Evolutionary conservation across 192 early-diverging fungal species (phyloP).

Genomic region (Coemansia umbellata): DNA sequence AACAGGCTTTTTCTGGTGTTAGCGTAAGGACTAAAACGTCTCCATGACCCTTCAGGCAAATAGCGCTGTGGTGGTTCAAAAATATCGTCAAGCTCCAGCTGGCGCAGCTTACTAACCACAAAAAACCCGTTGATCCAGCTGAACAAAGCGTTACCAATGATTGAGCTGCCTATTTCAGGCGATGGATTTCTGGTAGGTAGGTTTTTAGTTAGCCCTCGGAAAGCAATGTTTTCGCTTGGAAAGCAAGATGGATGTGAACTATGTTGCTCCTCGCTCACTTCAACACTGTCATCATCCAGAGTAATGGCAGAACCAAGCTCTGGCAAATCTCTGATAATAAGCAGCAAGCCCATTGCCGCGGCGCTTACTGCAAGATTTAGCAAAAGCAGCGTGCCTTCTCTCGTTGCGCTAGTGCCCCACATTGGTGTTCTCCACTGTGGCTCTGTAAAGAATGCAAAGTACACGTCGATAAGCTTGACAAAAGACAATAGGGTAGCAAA

Average conservation of each 20-base stretch:
- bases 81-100: slow-evolving; percentile 20
- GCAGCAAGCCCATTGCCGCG: slow-evolving; percentile 4
- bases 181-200: not conserved
- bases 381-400: not conserved
- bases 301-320: not conserved
- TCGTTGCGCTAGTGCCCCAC: not conserved
- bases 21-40: slow-evolving; percentile 4
- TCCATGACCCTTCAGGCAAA: slow-evolving; percentile 3
- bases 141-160: slow-evolving; percentile 25
- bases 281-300: not conserved
- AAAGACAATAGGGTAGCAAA: not conserved
- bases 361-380: not conserved
- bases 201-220: slow-evolving; percentile 1
- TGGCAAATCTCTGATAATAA: slow-evolving; percentile 17
- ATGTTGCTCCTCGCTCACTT: not conserved
- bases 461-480: slow-evolving; percentile 4
- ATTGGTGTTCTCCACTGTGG: slow-evolving; percentile 15
- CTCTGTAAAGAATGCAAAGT: slow-evolving; percentile 14
- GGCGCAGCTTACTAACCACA: slow-evolving; percentile 3
- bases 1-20: slow-evolving; percentile 6
- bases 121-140: slow-evolving; percentile 26
- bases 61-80: slow-evolving; percentile 9
- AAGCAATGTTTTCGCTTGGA: no score
- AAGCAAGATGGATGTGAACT: no score
- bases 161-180: slow-evolving; percentile 21